A percentile compares a stretch with the other conserved stretches of the same genome.
Conservation (phyloP, 2,329 filamentous ascomycete species). For the Neopestalotiopsis sp. region DNA sequence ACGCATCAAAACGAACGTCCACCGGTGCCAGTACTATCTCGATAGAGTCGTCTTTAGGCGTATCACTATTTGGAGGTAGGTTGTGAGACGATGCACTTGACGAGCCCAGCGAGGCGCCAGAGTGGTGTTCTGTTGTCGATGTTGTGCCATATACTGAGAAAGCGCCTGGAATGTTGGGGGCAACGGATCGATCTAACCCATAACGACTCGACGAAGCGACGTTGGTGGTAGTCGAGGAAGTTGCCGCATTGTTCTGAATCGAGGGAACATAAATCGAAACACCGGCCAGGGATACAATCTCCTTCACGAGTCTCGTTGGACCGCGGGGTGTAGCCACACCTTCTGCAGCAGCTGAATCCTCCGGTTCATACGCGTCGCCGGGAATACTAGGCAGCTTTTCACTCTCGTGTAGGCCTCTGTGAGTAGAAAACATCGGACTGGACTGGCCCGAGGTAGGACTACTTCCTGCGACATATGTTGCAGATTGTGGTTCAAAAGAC, state of each 20-base stretch:
- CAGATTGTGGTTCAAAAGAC: background rate
- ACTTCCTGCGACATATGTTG: background rate
- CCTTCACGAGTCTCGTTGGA: conserved; percentile 59
- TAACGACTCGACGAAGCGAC: conserved; percentile 13
- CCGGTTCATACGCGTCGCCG: background rate
- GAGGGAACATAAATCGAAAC: conserved; percentile 62
- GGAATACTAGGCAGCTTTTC: background rate
- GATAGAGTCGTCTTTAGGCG: conserved; percentile 40
- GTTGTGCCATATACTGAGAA: conserved; percentile 56
- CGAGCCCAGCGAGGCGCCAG: background rate
- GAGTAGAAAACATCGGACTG: background rate
- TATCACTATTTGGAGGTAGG: conserved; percentile 20
- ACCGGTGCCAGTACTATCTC: conserved; percentile 59
- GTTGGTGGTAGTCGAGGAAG: conserved; percentile 32
- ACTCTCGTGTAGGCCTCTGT: background rate
- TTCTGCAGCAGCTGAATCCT: conserved; percentile 33
- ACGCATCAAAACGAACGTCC: conserved; percentile 59
- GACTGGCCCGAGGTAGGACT: background rate
- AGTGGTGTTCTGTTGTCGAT: conserved; percentile 25
- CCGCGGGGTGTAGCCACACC: conserved; percentile 56
- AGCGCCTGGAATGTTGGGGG: conserved; percentile 63
- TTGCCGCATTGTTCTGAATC: conserved; percentile 48
- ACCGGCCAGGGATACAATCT: conserved; percentile 53
- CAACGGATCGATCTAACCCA: conserved; percentile 35
- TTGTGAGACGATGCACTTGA: conserved; percentile 13